Conservation (phyloP, 257 asterid species). For the Coffea eugenioides region DNA sequence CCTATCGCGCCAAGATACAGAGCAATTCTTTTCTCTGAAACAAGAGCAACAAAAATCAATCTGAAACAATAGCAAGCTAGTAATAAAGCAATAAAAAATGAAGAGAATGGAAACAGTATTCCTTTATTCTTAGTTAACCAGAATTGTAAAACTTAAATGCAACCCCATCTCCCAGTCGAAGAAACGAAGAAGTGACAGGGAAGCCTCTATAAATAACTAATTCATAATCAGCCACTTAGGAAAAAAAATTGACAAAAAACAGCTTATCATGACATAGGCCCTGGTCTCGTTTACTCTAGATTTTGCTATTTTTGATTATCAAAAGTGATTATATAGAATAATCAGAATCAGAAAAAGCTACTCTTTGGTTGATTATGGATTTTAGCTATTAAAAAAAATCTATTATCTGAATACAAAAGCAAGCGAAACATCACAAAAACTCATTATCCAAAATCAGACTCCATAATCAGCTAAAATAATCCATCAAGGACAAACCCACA, state of each 20-base stretch:
- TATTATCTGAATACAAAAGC: too few species aligned
- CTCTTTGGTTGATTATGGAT: too few species aligned
- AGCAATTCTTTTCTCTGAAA: constrained; percentile 90
- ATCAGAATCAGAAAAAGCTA: too few species aligned
- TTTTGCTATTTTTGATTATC: too few species aligned
- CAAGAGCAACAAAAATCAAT: constrained; percentile 28
- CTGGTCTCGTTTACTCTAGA: too few species aligned
- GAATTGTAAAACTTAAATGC: background rate
- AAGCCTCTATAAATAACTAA: background rate
- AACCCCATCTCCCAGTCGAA: background rate
- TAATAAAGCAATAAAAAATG: background rate
- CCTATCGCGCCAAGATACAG: constrained; percentile 87
- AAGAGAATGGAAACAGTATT: background rate
- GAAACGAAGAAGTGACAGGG: constrained; percentile 2
- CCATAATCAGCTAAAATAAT: too few species aligned
- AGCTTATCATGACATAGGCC: background rate
- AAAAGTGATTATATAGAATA: too few species aligned
- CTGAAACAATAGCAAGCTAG: background rate
- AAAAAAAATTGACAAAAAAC: background rate
- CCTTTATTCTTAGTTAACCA: background rate
- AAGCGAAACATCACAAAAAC: too few species aligned
- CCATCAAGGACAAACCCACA: background rate
- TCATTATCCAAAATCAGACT: too few species aligned
- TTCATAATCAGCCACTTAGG: background rate
- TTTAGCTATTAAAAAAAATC: too few species aligned